Evolutionary conservation across 306 rosid species (phyloP).

Genomic region (Fragaria ananassa): DNA sequence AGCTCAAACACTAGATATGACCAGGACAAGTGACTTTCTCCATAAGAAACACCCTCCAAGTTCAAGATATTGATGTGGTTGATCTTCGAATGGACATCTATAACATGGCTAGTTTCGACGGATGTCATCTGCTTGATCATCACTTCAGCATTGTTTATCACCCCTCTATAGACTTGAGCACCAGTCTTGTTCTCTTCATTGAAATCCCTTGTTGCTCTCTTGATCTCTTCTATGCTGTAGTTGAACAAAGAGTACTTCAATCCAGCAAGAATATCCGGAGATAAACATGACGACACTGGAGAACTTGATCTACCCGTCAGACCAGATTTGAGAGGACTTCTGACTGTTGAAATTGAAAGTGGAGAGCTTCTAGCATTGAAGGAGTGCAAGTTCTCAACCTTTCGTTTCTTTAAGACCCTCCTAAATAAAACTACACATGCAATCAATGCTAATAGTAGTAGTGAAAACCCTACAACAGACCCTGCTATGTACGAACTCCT

Average conservation of each 20-base stretch:
- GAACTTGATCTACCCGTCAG: conserved; percentile 29
- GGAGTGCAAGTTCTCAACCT: conserved; percentile 28
- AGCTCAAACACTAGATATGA: conserved; percentile 57
- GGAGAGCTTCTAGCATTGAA: conserved; percentile 36
- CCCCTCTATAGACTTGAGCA: conserved; percentile 38
- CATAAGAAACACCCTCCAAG: conserved; percentile 58
- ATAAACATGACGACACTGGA: conserved; percentile 39
- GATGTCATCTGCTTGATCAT: conserved; percentile 58
- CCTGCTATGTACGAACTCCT: conserved; percentile 41
- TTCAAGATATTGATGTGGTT: conserved; percentile 67
- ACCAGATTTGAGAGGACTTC: conserved; percentile 25
- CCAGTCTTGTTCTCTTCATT: conserved; percentile 46
- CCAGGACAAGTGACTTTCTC: conserved; percentile 42
- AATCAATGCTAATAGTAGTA: conserved; percentile 37
- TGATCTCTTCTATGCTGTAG: conserved; percentile 48
- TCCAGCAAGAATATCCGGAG: conserved; percentile 61
- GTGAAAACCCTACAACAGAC: conserved; percentile 35
- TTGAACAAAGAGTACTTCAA: conserved; percentile 54
- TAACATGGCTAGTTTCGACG: conserved; percentile 44
- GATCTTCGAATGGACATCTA: conserved; percentile 62
- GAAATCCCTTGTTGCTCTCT: conserved; percentile 50
- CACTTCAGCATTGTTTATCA: conserved; percentile 38
- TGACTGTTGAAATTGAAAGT: conserved; percentile 28
- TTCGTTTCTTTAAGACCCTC: conserved; percentile 36
- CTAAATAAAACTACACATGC: conserved; percentile 38